Evolutionary conservation across 1,284 basidiomycete genomes (phyloP).

Genomic region (Austroboletus rostrupii): DNA sequence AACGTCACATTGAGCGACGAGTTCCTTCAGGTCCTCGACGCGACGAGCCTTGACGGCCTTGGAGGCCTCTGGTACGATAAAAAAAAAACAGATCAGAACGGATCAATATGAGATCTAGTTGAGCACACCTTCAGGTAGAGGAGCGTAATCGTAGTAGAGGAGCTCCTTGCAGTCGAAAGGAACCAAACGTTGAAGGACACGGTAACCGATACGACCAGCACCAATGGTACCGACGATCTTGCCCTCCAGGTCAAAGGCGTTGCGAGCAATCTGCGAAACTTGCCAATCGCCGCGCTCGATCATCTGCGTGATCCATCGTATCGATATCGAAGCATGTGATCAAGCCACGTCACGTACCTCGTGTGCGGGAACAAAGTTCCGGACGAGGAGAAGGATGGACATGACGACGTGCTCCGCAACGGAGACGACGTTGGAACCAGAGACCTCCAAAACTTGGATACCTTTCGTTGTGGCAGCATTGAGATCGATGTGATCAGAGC

Average conservation of each 20-base stretch:
- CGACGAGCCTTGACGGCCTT: slow-evolving; percentile 72
- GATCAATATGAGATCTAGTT: background rate
- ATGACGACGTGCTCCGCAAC: slow-evolving; percentile 90
- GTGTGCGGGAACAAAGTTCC: slow-evolving; percentile 70
- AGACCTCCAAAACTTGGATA: slow-evolving; percentile 83
- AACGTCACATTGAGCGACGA: slow-evolving; percentile 81
- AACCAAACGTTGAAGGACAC: slow-evolving; percentile 82
- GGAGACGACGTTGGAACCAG: slow-evolving; percentile 86
- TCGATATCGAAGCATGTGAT: background rate
- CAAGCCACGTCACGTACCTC: slow-evolving; percentile 31
- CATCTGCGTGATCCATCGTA: slow-evolving; percentile 48
- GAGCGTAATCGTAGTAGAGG: slow-evolving; percentile 88
- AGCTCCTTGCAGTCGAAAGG: slow-evolving; percentile 92
- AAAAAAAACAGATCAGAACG: background rate
- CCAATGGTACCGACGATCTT: slow-evolving; percentile 91
- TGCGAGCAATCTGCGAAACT: slow-evolving; percentile 77
- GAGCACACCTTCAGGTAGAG: slow-evolving; percentile 62
- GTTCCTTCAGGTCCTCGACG: slow-evolving; percentile 81
- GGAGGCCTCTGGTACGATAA: slow-evolving; percentile 50
- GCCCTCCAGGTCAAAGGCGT: slow-evolving; percentile 85
- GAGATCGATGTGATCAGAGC: slow-evolving; percentile 91
- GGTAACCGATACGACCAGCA: slow-evolving; percentile 85
- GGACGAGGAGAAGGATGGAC: slow-evolving; percentile 69
- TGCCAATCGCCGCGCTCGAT: slow-evolving; percentile 83
- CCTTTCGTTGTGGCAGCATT: slow-evolving; percentile 81